Conservation (phyloP, 2,329 filamentous ascomycete species). For the Dryadomyces quercus-mongolicae region DNA sequence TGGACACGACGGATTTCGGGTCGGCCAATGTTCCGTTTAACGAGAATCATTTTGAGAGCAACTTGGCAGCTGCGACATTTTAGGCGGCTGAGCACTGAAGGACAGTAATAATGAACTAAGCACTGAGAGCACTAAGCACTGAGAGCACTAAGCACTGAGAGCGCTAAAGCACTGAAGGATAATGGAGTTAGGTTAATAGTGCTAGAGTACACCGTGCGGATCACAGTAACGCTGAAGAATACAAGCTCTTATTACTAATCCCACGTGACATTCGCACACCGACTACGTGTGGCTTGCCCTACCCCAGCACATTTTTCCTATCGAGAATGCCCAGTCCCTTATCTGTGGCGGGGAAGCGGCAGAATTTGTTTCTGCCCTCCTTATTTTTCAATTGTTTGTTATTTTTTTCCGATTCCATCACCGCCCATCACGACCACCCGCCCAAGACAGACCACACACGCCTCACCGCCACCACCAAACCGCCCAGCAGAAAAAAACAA, state of each 20-base stretch:
- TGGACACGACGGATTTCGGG: constrained; percentile 27
- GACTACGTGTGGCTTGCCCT: constrained; percentile 7
- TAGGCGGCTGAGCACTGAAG: too few species aligned
- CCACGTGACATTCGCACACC: neutral
- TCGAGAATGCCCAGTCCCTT: constrained; percentile 1
- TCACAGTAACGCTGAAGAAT: too few species aligned
- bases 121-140: too few species aligned
- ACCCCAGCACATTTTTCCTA: constrained; percentile 3
- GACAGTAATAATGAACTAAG: too few species aligned
- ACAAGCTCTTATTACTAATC: too few species aligned
- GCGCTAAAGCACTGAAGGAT: too few species aligned
- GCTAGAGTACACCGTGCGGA: too few species aligned
- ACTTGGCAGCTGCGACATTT: constrained; percentile 9
- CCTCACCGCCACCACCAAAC: constrained; percentile 2
- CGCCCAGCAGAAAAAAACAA: neutral
- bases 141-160: too few species aligned
- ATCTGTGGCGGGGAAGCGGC: constrained; percentile 11
- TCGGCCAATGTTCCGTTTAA: constrained; percentile 28
- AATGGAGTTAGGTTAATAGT: too few species aligned
- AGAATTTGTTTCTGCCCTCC: constrained; percentile 9
- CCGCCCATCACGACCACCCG: constrained; percentile 4
- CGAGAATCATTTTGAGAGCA: constrained; percentile 11
- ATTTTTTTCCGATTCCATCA: constrained; percentile 5
- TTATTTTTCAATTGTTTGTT: constrained; percentile 5
- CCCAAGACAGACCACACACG: neutral